Base-by-base conservation (phyloP, 331 rosid genomes). In the Quercus lobata region DNA sequence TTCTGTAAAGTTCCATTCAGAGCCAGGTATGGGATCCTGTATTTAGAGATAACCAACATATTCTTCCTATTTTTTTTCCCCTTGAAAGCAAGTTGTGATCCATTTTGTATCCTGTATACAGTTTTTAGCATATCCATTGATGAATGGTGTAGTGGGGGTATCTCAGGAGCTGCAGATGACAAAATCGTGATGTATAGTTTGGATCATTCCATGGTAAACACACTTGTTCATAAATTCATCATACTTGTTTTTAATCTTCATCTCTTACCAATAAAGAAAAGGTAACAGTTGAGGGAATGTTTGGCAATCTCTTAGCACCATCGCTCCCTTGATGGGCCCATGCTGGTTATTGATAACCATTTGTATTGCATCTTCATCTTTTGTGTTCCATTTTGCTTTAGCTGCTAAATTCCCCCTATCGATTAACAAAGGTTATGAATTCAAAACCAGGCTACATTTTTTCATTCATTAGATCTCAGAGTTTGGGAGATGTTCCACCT, bases 81-180 rank as follows among this genome's bases (percentile, higher is more conserved):
- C 37, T 63, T 55, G 60, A 74, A 34, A 32, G 57, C 53, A 71
- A 68, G 37, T 41, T 61, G 14, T 76, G 21, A 68, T 78, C 55
- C 37, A 32, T 74, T 30, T 29, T 78, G 34, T 78, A 62, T 84
- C 69, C 52, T 81, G 32, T 83, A 56, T 87, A 82, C 86, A 96
- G 99, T 93, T 89, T 80, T 96, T 34, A 93, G 97, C 87, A 73
- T 90, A 72, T 89, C 89, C 77, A 9, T 87, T 75, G 97, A 96
- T 49, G 93, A 87, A 56, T 81, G 87, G 30, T 91, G 97, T 87
- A 89, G 77, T 19, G 99, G 98, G 78, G 98, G 97, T 46, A 81
- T 96, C 86, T 91, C 94, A 0, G 99, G 98, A 88, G 91, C 94
- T 69, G 97, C 98, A 25, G 98, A 93, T 85, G 89, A 93, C 85